Evolutionary conservation across 2,329 filamentous ascomycete species (phyloP).

Genomic region (Blumeria graminis): DNA sequence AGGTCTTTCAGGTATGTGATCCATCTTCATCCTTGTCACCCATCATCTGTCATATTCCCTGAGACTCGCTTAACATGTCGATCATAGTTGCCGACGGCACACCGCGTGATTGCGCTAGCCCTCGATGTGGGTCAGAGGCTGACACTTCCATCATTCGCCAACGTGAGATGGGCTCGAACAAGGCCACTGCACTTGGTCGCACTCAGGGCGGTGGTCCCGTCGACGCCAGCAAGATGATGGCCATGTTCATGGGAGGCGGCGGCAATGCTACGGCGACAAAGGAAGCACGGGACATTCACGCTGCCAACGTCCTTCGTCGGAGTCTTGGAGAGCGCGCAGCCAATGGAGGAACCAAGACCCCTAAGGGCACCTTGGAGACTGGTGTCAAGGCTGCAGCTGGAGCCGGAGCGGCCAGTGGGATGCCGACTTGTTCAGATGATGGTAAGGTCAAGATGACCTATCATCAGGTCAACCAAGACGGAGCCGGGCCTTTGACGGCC

Average conservation of each 20-base stretch:
- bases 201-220: slow-evolving; percentile 35
- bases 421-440: no score
- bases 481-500: slow-evolving; percentile 35
- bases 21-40: slow-evolving; percentile 2
- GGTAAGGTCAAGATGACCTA: no score
- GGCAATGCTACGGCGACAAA: slow-evolving; percentile 19
- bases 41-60: not conserved
- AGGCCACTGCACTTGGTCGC: slow-evolving; percentile 36
- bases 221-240: slow-evolving; percentile 29
- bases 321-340: not conserved
- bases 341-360: not conserved
- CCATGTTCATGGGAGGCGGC: slow-evolving; percentile 32
- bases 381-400: slow-evolving; percentile 22
- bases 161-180: slow-evolving; percentile 28
- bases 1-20: slow-evolving; percentile 24
- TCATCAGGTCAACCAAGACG: slow-evolving; percentile 28
- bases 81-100: slow-evolving; percentile 33
- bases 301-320: slow-evolving; percentile 31
- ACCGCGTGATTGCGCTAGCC: slow-evolving; percentile 38
- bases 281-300: slow-evolving; percentile 50
- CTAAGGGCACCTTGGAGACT: slow-evolving; percentile 7
- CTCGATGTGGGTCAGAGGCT: slow-evolving; percentile 36
- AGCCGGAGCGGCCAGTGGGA: not conserved
- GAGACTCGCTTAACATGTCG: not conserved
- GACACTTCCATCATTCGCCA: slow-evolving; percentile 48